Evolutionary conservation across 805 yeast genomes (phyloP), one percentile per base, ranked within the genome.

Genomic region (Starmerella bombicola): DNA sequence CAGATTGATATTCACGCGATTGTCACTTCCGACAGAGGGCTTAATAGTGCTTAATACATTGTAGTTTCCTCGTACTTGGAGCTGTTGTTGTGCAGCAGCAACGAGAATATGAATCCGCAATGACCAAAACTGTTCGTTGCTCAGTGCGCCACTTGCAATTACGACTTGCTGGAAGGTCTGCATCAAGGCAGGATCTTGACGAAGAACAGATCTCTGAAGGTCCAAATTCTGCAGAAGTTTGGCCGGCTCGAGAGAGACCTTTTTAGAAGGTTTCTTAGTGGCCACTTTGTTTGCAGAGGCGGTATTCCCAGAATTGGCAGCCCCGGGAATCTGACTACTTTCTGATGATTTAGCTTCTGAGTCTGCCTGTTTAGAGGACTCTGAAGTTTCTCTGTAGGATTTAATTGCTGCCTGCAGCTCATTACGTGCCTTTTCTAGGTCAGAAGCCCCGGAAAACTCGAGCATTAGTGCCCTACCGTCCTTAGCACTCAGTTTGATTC

Each of bases 21-120:
- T 88, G 55, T 88, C 97, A 40, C 83, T 73, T 0, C 93, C 77
- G 0, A 95, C 94, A 6, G 84, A 88, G 0, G 97, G 95, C 55
- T 81, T 83, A 48, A 91, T 88, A 0, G 97, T 84, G 33, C 94
- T 80, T 39, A 91, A 64, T 0, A 91, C 97, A 55, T 91, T 91
- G 58, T 86, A 91, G 0, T 95, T 91, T 0, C 98, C 98, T 37
- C 79, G 68, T 49, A 81, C 80, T 56, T 91, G 98, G 17, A 84
- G 73, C 15, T 74, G 71, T 7, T 88, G 73, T 48, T 91, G 70
- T 0, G 96, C 95, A 62, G 73, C 83, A 0, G 95, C 84, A 40
- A 97, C 65, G 41, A 91, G 61, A 20, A 80, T 67, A 52, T 83
- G 82, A 9, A 85, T 65, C 48, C 96, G 65, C 5, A 86, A 78